Evolutionary conservation across 148 eudicot species (phyloP), one percentile per base, ranked within the genome.

Genomic region (Nepenthes mirabilis): DNA sequence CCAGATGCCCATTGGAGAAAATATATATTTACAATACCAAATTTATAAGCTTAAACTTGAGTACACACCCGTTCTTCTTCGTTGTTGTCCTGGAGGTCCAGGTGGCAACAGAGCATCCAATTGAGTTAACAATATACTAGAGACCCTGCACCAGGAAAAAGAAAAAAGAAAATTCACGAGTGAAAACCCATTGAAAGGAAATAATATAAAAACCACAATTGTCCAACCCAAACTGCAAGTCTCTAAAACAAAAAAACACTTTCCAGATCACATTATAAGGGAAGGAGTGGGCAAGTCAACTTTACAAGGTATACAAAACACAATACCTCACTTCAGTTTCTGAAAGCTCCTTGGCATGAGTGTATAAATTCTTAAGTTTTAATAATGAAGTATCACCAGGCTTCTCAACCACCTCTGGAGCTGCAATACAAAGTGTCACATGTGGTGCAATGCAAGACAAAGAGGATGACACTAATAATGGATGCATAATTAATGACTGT

Each of bases 381-480:
- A 74, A 57, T 14, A 91, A 77, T 36, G 88, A 83, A 71, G 8
- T 79, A 71, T 88, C 94, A 43, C 96, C 96, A 34, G 94, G 98
- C 81, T 91, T 91, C 73, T 91, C 96, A 64, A 85, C 86, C 47
- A 83, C 76, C 64, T 91, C 98, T 14, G 98, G 98, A 72, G 84
- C 98, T 91, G 91, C 80, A 73, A 65, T 35, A 40, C 56, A 62
- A 45, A 55, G 43, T 43, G 63, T 13, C 14, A 40, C 58, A n/a
- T 23, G 1, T 11, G 34, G 32, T 5, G 14, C 14, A 47, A 23
- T 10, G 32, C 34, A 9, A 5, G 36, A 33, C 37, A 47, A 43
- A 9, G 35, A 37, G 32, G 11, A 56, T 33, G 40, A n/a, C 36
- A 40, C 4, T 23, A 23, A 32, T 14, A 34, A 51, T 23, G 13